A percentile compares a stretch with the other conserved stretches of the same genome.
Conservation (phyloP, 2,329 filamentous ascomycete species). For the Saccharata proteae region DNA sequence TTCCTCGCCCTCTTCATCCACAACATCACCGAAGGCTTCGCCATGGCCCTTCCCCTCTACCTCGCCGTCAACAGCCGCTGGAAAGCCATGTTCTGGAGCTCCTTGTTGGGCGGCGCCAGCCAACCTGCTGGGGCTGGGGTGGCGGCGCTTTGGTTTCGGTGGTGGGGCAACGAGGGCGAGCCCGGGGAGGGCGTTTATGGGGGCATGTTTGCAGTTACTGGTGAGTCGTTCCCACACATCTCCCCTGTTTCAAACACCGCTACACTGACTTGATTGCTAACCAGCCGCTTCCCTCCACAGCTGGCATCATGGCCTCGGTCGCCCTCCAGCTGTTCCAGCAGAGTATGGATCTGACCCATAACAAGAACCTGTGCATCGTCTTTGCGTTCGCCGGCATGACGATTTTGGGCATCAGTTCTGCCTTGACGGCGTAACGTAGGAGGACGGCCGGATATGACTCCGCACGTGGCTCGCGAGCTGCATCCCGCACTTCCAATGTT, state of each 20-base stretch:
- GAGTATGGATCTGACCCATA: conserved; percentile 70
- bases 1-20: conserved; percentile 96
- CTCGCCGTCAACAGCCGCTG: conserved; percentile 72
- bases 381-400: conserved; percentile 83
- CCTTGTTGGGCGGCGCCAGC: conserved; percentile 70
- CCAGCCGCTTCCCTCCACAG: conserved; percentile 16
- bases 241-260: not conserved
- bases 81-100: conserved; percentile 75
- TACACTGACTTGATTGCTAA: not conserved
- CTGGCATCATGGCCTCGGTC: conserved; percentile 93
- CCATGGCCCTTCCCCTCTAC: conserved; percentile 83
- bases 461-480: too few relatives aligned
- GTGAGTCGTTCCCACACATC: conserved; percentile 8
- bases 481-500: too few relatives aligned
- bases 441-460: too few relatives aligned
- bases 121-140: conserved; percentile 79
- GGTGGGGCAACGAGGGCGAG: conserved; percentile 42
- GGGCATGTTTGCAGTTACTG: conserved; percentile 71
- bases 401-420: conserved; percentile 72
- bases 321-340: conserved; percentile 82
- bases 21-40: conserved; percentile 96
- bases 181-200: conserved; percentile 54
- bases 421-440: conserved; percentile 62
- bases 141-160: conserved; percentile 75
- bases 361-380: conserved; percentile 60